Base-by-base conservation (phyloP, 495 filamentous ascomycete species). In the Penicilliopsis zonata region DNA sequence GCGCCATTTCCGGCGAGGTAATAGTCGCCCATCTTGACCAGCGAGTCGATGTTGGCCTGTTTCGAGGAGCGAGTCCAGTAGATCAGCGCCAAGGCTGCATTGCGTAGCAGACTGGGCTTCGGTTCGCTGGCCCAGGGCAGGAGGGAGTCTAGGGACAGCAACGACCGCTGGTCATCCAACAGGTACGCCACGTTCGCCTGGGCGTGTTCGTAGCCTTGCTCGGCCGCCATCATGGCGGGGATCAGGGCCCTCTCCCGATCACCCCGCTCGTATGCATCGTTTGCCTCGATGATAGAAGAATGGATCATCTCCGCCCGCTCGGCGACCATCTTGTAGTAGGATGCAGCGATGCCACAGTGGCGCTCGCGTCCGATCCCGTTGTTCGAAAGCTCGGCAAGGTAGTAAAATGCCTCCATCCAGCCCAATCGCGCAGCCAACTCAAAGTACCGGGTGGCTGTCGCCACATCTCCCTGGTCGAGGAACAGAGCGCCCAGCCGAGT, bases 21-120 rank as follows among this genome's bases (percentile, higher is more conserved):
- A 52, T 95, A 96, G 54, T 99, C 90, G 17, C 90, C 90, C 86
- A 96, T 94, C 57, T 96, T 99, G 22, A 99, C 80, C 40, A 94
- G 59, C 0, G 85, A 84, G 56, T 99, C 90, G 33, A 92, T 81
- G 43, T 96, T 99, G 10, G 73, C 67, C 51, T 99, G 90, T 45
- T 86, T 87, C 0, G 90, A 82, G 3, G 88, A 94, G 19, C 90
- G 80, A 3, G 90, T 95, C 88, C 88, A 99, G 58, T 92, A 90
- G 18, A 93, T 82, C 30, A 99, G 62, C 2, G 90, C 88, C 1
- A 95, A 67, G 0, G 70, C 61, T 0, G 82, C 69, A 50, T 93
- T 84, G 30, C 69, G 63, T 12, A 87, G 66, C 12, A 84, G 52
- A 5, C 60, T 50, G 4, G 69, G 52, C 3, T 49, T 55, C 18